Conservation (phyloP, 352 stramenopile species). For the Globisporangium orthogonon region DNA sequence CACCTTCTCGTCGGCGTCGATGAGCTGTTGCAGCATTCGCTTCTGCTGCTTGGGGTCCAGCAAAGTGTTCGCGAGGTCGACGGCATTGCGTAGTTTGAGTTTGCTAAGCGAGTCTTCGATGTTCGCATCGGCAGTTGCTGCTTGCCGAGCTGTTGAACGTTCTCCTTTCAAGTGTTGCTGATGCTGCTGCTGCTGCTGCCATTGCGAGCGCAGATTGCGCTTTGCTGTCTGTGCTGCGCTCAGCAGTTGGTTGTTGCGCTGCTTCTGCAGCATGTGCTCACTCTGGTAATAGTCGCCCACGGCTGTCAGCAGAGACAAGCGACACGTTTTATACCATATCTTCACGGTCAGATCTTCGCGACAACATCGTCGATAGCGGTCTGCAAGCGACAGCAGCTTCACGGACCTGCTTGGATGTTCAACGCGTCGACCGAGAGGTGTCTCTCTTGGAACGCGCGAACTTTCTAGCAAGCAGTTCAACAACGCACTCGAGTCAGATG, state of each 20-base stretch:
- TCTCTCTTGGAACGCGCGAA: constrained; percentile 37
- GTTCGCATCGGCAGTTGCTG: constrained; percentile 13
- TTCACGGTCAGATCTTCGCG: neutral
- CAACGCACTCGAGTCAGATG: neutral
- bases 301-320: constrained; percentile 8
- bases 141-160: neutral
- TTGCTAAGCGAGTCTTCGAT: constrained; percentile 62
- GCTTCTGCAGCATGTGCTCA: constrained; percentile 26
- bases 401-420: constrained; percentile 30
- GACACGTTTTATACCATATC: neutral
- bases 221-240: neutral
- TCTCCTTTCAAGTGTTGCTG: neutral
- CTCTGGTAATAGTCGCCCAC: constrained; percentile 31
- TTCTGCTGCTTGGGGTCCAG: constrained; percentile 58
- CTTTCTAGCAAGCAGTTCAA: constrained; percentile 14
- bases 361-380: neutral
- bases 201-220: neutral
- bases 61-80: constrained; percentile 53
- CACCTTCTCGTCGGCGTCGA: constrained; percentile 54
- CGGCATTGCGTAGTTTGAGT: constrained; percentile 62
- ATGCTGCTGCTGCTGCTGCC: too few relatives aligned
- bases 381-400: neutral
- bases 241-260: constrained; percentile 29
- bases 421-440: constrained; percentile 24
- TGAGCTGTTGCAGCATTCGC: constrained; percentile 49